A percentile compares a stretch with the other conserved stretches of the same genome.
Conservation (phyloP, 2,329 filamentous ascomycete genomes). For the Calonectria naviculata region DNA sequence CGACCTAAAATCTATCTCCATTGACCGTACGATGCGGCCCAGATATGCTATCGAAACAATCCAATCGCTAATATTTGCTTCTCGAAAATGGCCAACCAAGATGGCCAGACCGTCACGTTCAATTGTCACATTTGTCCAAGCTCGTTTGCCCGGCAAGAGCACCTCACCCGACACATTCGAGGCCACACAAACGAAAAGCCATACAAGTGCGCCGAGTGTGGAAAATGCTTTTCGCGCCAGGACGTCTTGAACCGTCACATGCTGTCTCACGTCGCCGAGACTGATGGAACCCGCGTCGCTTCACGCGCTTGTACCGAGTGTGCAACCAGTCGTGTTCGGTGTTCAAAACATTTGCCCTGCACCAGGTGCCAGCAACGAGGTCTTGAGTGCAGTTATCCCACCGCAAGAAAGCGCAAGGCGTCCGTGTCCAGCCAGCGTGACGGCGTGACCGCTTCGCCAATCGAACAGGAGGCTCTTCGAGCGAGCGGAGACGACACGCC, state of each 20-base stretch:
- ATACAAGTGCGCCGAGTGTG: constrained; percentile 21
- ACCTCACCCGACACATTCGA: constrained; percentile 28
- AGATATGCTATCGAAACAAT: too few relatives aligned
- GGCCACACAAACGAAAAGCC: constrained; percentile 31
- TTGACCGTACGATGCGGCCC: too few relatives aligned
- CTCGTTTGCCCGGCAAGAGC: constrained; percentile 26
- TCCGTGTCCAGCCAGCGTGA: neutral
- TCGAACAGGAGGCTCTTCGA: neutral
- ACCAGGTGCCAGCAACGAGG: constrained; percentile 17
- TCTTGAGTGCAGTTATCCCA: constrained; percentile 17
- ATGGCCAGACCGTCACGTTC: too few relatives aligned
- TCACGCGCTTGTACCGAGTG: constrained; percentile 29
- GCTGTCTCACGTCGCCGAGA: constrained; percentile 8
- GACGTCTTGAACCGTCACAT: constrained; percentile 29
- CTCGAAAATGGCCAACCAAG: too few relatives aligned
- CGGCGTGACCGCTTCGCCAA: neutral
- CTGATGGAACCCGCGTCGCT: neutral
- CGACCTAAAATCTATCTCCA: too few relatives aligned
- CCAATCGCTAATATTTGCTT: too few relatives aligned
- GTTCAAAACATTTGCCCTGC: constrained; percentile 27
- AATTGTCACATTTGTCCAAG: constrained; percentile 19
- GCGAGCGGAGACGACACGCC: neutral
- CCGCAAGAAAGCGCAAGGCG: neutral
- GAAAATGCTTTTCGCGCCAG: constrained; percentile 27
- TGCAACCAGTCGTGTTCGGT: constrained; percentile 26